Base-by-base conservation (phyloP, 2,329 filamentous ascomycete species). In the Trichoderma harzianum region DNA sequence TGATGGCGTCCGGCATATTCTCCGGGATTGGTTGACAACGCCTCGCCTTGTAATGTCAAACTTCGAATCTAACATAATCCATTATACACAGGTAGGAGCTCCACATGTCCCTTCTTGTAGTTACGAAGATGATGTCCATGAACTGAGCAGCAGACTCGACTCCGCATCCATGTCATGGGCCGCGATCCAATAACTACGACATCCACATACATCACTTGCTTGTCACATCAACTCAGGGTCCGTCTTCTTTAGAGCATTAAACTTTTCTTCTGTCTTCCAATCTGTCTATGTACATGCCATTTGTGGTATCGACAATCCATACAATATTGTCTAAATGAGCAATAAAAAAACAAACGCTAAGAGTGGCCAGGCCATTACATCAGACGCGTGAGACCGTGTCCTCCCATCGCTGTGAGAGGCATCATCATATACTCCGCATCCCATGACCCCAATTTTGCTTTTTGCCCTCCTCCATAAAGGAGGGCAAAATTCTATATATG, bases 251-350 rank as follows among this genome's bases (percentile, higher is more conserved):
- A 39, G 36, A 61, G 28, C 57, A 69, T 57, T 34, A 24, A 68
- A 61, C 26, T 51, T 60, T 69, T 34, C 47, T 69, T 32, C 30
- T 11, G 7, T 69, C 36, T 69, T 61, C 47, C 21, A 53, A 43
- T 30, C 24, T 67, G 26, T 67, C 21, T 51, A 69, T 61, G 30
- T 62, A 61, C 57, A 57, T 57, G 51, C 64, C 57, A 57, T 3
- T 36, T 53, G 26, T 67, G 67, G 57, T 69, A 69, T 69, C 64
- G 36, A 36, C 64, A 57, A 67, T 39, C 32, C 64, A 67, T 28
- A 28, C 16, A 14, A 67, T 28, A 39, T 67, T 53, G 47, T 67
- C 57, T 24, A 12, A 53, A 51, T 14, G 36, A 47, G 16, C 51
- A 26, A 39, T 24, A 34, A 60, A 43, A 39, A 34, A 60, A 32